Evolutionary conservation across 306 rosid species (phyloP).

Genomic region (Crataegus laevigata): DNA sequence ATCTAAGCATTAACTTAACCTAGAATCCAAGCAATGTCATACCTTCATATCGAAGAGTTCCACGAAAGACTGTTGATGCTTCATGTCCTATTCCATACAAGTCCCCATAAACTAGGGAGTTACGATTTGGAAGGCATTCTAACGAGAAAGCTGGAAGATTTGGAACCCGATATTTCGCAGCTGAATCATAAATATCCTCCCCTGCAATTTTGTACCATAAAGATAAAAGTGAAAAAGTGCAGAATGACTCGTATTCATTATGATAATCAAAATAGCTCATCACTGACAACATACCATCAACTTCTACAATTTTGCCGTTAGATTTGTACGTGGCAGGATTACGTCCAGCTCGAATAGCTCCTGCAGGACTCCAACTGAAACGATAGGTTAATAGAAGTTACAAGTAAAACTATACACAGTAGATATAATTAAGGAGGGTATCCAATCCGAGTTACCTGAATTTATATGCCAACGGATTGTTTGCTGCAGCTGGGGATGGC

Average conservation of each 20-base stretch:
- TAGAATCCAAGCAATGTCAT: slow-evolving; percentile 16
- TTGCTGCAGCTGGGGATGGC: slow-evolving; percentile 93
- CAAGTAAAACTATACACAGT: neutral
- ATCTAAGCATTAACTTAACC: neutral
- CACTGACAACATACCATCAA: slow-evolving; percentile 58
- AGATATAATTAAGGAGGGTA: neutral
- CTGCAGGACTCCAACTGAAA: slow-evolving; percentile 93
- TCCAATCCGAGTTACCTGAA: slow-evolving; percentile 62
- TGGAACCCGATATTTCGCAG: slow-evolving; percentile 51
- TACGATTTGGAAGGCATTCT: slow-evolving; percentile 84
- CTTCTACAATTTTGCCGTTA: slow-evolving; percentile 53
- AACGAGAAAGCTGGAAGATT: slow-evolving; percentile 91
- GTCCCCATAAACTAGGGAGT: slow-evolving; percentile 74
- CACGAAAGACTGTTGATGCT: slow-evolving; percentile 85
- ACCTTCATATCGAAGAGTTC: slow-evolving; percentile 97
- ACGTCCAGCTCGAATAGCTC: slow-evolving; percentile 83
- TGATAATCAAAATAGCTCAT: neutral
- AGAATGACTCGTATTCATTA: neutral
- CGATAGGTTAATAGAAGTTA: slow-evolving; percentile 19
- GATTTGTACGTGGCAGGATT: slow-evolving; percentile 81
- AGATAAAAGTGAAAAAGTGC: neutral
- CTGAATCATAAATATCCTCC: slow-evolving; percentile 67
- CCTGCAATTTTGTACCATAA: slow-evolving; percentile 44
- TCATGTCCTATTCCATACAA: slow-evolving; percentile 71
- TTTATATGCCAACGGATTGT: slow-evolving; percentile 89